Conservation (phyloP, 129 eudicot genomes). For the Centrapalus pauciflorus region DNA sequence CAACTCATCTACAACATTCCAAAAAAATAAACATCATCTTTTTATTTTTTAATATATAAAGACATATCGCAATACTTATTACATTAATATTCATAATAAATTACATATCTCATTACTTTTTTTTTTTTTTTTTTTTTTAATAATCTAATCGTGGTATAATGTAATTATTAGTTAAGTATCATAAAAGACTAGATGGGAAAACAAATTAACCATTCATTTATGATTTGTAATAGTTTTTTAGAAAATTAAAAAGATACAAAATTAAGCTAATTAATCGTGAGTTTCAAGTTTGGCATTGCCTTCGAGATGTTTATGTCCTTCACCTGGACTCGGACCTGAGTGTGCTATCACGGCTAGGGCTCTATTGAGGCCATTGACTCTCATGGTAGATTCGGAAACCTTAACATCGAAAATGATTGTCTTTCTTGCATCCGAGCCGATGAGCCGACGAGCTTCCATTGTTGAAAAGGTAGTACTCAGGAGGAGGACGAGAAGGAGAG, state of each 20-base stretch:
- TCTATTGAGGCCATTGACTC: not conserved
- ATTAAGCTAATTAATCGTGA: not conserved
- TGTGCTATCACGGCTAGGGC: not conserved
- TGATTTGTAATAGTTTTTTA: not conserved
- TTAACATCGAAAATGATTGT: not conserved
- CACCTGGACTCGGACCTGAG: constrained; percentile 38
- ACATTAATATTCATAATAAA: not conserved
- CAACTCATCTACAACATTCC: constrained; percentile 5
- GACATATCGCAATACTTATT: too few species aligned
- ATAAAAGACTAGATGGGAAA: not conserved
- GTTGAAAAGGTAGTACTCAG: not conserved
- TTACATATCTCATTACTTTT: not conserved
- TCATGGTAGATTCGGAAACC: not conserved
- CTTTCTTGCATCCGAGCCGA: not conserved
- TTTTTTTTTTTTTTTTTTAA: too few species aligned
- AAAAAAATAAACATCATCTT: too few species aligned
- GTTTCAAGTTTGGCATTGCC: not conserved
- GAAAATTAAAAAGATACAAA: not conserved
- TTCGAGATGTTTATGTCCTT: constrained; percentile 24
- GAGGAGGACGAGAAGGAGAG: constrained; percentile 12
- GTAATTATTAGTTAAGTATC: not conserved
- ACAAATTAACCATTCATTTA: not conserved
- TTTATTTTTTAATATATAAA: too few species aligned
- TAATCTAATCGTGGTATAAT: not conserved
- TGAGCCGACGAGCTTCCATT: constrained; percentile 6